A percentile compares a stretch with the other conserved stretches of the same genome.
These are phyloP conservation scores for Argentina anserina DNA, from an alignment of 306 rosid species.

Conservation along the genomic window DNA sequence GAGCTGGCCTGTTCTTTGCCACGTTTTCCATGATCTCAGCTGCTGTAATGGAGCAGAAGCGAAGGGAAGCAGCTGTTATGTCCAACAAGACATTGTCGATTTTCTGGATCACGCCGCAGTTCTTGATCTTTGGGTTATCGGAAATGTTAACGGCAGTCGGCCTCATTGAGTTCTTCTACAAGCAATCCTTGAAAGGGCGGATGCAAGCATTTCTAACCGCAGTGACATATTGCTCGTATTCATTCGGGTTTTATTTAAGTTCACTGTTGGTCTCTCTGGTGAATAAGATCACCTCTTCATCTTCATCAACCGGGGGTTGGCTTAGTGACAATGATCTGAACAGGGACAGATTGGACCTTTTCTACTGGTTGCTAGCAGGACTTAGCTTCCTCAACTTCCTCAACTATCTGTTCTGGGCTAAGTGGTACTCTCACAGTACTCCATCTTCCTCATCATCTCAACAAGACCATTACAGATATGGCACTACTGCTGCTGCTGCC, in stretches of 20 bases:
- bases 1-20: slow-evolving; percentile 72
- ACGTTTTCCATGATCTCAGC: slow-evolving; percentile 94
- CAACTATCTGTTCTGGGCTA: slow-evolving; percentile 77
- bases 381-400: slow-evolving; percentile 79
- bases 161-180: slow-evolving; percentile 86
- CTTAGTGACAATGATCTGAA: slow-evolving; percentile 65
- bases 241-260: slow-evolving; percentile 89
- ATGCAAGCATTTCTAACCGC: slow-evolving; percentile 86
- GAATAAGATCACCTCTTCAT: slow-evolving; percentile 56
- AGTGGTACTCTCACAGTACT: slow-evolving; percentile 49
- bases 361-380: slow-evolving; percentile 72
- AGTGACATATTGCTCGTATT: slow-evolving; percentile 83
- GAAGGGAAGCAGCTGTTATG: slow-evolving; percentile 58
- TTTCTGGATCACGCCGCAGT: slow-evolving; percentile 96
- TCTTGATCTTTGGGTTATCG: slow-evolving; percentile 83
- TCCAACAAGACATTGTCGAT: slow-evolving; percentile 53
- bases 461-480: slow-evolving; percentile 13
- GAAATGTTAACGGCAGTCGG: slow-evolving; percentile 94
- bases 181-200: slow-evolving; percentile 59
- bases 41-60: slow-evolving; percentile 70
- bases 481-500: background rate
- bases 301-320: slow-evolving; percentile 55
- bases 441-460: slow-evolving; percentile 34
- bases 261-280: slow-evolving; percentile 66
- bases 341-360: slow-evolving; percentile 82